Evolutionary conservation across 148 eudicot genomes (phyloP).

Genomic region (Tetragonia tetragonoides): DNA sequence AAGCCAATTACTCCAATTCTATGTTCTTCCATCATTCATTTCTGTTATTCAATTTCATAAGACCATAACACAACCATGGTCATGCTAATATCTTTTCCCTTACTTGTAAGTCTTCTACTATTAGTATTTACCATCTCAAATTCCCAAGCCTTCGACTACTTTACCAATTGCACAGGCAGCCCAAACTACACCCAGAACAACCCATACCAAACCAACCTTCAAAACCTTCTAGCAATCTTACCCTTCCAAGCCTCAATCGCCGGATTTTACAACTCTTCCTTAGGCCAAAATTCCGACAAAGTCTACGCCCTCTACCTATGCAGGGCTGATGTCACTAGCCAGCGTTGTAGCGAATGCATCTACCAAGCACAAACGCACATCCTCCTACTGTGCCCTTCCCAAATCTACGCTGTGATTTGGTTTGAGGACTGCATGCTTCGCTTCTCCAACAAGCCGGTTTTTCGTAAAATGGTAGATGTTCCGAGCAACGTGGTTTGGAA

Average conservation of each 20-base stretch:
- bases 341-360: conserved; percentile 21
- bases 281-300: conserved; percentile 15
- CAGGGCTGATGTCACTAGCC: not conserved
- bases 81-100: not conserved
- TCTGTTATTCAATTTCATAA: not conserved
- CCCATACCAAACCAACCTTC: conserved; percentile 17
- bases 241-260: not conserved
- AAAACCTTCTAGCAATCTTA: conserved; percentile 11
- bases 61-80: not conserved
- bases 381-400: conserved; percentile 21
- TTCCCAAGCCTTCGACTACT: conserved; percentile 14
- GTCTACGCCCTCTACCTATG: conserved; percentile 20
- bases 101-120: not conserved
- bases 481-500: not conserved
- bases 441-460: conserved; percentile 18
- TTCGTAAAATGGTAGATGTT: not conserved
- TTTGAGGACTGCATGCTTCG: conserved; percentile 25
- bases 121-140: not conserved
- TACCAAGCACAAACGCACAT: conserved; percentile 14
- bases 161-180: conserved; percentile 17
- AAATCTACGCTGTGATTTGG: conserved; percentile 20
- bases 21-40: too few species aligned
- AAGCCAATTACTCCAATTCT: too few species aligned
- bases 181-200: conserved; percentile 18
- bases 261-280: conserved; percentile 13